These are phyloP conservation scores for Chlamydomonas eustigma DNA, from an alignment of 139 green algal genomes.

Conservation along the genomic window DNA sequence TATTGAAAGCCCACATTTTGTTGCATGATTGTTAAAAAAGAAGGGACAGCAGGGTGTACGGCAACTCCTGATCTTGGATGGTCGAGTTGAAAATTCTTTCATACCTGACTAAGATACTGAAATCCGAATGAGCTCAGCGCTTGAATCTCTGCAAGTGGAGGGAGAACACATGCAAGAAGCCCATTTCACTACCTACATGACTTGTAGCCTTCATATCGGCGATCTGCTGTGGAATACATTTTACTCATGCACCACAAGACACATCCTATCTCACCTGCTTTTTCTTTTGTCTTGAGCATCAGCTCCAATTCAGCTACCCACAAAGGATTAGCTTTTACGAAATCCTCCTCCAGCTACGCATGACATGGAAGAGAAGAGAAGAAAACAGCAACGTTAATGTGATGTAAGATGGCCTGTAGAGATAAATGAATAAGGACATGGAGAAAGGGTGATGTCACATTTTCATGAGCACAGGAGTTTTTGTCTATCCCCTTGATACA, in stretches of 20 bases:
- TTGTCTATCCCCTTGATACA: no score
- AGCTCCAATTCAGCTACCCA: constrained; percentile 95
- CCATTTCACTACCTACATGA: no score
- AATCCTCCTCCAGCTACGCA: constrained; percentile 94
- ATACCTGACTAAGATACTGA: constrained; percentile 80
- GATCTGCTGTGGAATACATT: no score
- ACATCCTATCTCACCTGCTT: neutral
- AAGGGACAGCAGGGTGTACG: no score
- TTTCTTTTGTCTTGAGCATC: constrained; percentile 57
- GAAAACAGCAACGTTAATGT: neutral
- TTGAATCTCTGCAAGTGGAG: constrained; percentile 87
- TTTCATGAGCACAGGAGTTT: neutral
- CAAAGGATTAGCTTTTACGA: constrained; percentile 83
- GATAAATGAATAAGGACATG: neutral
- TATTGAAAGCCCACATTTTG: no score
- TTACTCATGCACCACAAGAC: no score
- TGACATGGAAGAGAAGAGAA: neutral
- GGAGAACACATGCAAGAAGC: neutral
- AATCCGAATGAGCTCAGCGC: constrained; percentile 91
- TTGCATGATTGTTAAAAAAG: no score
- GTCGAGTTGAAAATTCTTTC: no score
- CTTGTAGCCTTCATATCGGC: no score
- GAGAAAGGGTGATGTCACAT: neutral
- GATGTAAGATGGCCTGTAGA: neutral
- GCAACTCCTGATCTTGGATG: no score